phyloP scores from a whole-genome alignment of 1,284 basidiomycete species.

The Malassezia obtusa region DNA sequence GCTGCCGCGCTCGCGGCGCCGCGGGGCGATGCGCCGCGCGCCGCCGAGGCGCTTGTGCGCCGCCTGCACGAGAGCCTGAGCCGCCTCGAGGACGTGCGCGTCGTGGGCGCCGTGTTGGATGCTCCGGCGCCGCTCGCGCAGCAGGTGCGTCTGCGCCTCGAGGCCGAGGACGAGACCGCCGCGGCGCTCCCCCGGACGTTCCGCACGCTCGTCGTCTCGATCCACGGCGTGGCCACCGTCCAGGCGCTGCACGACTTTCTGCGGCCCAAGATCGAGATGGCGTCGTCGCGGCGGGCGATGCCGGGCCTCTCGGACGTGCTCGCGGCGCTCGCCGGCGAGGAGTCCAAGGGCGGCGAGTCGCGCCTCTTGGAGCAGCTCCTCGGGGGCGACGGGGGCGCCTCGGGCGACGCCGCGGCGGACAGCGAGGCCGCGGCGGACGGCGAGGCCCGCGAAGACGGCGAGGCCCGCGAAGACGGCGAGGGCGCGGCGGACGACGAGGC shows the following conservation, averaged over 20 bases:
- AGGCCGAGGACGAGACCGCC: slow-evolving; percentile 30
- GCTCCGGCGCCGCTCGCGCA: slow-evolving; percentile 30
- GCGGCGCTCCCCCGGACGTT: slow-evolving; percentile 31
- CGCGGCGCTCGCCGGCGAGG: slow-evolving; percentile 63
- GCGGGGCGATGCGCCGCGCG: neutral
- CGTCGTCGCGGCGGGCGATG: slow-evolving; percentile 43
- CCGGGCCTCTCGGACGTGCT: slow-evolving; percentile 77
- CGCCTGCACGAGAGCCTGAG: slow-evolving; percentile 42
- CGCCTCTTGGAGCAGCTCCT: slow-evolving; percentile 16
- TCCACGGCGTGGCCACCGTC: slow-evolving; percentile 45
- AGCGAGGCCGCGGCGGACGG: slow-evolving; percentile 7
- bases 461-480: too few species aligned
- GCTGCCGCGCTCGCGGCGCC: slow-evolving; percentile 17
- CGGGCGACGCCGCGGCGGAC: slow-evolving; percentile 11
- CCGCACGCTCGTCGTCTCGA: slow-evolving; percentile 38
- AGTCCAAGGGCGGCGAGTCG: slow-evolving; percentile 13
- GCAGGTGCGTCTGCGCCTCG: slow-evolving; percentile 38
- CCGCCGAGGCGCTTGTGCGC: slow-evolving; percentile 18
- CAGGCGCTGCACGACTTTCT: slow-evolving; percentile 41
- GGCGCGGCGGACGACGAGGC: slow-evolving; percentile 6
- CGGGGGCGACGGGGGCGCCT: slow-evolving; percentile 34
- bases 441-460: neutral
- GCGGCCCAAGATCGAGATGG: slow-evolving; percentile 34
- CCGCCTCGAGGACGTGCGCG: slow-evolving; percentile 37
- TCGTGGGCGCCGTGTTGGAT: slow-evolving; percentile 22